phyloP scores from a whole-genome alignment of 495 filamentous ascomycete genomes.

The Podospora anserina region DNA sequence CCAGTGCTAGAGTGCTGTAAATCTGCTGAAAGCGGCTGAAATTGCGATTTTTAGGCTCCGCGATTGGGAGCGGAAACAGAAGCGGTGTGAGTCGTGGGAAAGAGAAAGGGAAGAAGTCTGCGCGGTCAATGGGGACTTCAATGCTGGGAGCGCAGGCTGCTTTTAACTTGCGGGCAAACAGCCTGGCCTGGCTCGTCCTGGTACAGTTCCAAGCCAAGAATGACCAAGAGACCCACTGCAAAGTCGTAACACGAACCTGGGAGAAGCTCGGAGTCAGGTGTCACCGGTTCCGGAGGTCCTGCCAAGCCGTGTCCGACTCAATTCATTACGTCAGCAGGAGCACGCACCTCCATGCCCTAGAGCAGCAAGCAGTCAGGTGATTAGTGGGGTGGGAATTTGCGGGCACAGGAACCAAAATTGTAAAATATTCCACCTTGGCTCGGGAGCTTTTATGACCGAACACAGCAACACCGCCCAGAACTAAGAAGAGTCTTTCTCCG shows the following conservation, averaged over 20 bases:
- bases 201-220: background rate
- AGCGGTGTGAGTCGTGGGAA: background rate
- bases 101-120: slow-evolving; percentile 22
- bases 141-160: slow-evolving; percentile 16
- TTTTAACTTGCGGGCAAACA: slow-evolving; percentile 19
- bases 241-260: slow-evolving; percentile 7
- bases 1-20: background rate
- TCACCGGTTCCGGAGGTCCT: slow-evolving; percentile 12
- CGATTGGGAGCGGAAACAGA: background rate
- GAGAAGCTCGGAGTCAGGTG: slow-evolving; percentile 10
- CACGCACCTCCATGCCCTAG: slow-evolving; percentile 28
- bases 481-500: slow-evolving; percentile 58
- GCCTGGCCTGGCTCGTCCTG: background rate
- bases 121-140: slow-evolving; percentile 20
- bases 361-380: slow-evolving; percentile 28
- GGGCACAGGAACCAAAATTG: slow-evolving; percentile 29
- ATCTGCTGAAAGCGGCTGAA: background rate
- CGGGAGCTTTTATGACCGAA: slow-evolving; percentile 17
- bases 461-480: slow-evolving; percentile 35
- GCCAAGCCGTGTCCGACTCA: background rate
- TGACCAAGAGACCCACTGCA: slow-evolving; percentile 12
- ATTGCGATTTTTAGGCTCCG: background rate
- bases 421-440: slow-evolving; percentile 31
- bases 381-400: slow-evolving; percentile 26
- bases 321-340: slow-evolving; percentile 21